Evolutionary conservation across 2,329 filamentous ascomycete species (phyloP).

Genomic region (Penicillium sp.): DNA sequence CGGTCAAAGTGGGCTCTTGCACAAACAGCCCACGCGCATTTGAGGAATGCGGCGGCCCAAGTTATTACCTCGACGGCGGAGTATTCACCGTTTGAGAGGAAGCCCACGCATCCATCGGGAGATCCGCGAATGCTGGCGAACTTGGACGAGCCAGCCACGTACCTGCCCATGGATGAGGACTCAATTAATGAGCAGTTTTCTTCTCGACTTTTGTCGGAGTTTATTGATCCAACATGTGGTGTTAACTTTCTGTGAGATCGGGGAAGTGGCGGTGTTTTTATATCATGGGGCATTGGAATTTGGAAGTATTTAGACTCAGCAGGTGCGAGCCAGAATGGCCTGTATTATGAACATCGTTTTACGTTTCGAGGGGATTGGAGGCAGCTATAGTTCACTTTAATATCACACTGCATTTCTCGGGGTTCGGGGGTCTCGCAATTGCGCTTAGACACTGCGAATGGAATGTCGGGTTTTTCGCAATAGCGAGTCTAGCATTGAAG

Average conservation of each 20-base stretch:
- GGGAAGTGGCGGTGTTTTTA: not conserved
- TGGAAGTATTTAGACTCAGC: not conserved
- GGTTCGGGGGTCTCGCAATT: too few relatives aligned
- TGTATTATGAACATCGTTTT: too few relatives aligned
- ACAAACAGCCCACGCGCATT: not conserved
- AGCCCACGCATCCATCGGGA: not conserved
- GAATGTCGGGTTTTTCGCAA: too few relatives aligned
- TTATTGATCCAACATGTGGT: slow-evolving; percentile 2
- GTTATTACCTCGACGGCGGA: not conserved
- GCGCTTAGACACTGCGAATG: too few relatives aligned
- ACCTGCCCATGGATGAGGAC: not conserved
- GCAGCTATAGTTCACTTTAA: too few relatives aligned
- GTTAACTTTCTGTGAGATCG: not conserved
- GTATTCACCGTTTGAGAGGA: not conserved
- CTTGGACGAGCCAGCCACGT: not conserved
- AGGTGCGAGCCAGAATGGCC: too few relatives aligned
- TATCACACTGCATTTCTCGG: too few relatives aligned
- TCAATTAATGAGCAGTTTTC: not conserved
- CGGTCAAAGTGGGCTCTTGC: not conserved
- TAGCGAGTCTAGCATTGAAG: too few relatives aligned
- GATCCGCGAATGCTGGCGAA: not conserved
- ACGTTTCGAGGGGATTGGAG: too few relatives aligned
- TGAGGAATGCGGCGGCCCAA: not conserved
- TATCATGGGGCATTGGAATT: not conserved
- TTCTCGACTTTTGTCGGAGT: not conserved